Percentiles rank a stretch among this genome's conserved stretches.
Conservation (phyloP, 352 stramenopile species). For the Pythium aristosporum region DNA sequence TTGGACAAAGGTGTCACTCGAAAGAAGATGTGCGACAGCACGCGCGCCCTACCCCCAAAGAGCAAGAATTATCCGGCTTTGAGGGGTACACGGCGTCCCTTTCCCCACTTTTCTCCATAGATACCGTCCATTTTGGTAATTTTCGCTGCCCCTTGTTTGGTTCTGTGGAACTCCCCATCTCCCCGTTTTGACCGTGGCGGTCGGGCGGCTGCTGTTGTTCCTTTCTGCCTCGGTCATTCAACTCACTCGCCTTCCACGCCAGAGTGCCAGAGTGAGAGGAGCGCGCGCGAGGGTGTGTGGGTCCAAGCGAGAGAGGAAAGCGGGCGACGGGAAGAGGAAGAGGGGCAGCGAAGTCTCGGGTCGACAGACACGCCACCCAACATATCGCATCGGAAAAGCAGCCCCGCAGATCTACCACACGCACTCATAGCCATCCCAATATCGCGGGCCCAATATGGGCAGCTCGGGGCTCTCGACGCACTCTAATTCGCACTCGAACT, state of each 20-base stretch:
- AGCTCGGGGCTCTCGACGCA: slow-evolving; percentile 33
- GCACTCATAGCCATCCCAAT: too few species aligned
- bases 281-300: background rate
- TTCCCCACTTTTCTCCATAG: background rate
- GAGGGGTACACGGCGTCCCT: slow-evolving; percentile 1
- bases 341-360: background rate
- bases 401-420: too few species aligned
- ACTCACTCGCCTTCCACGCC: slow-evolving; percentile 14
- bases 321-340: background rate
- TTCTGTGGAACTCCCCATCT: slow-evolving; percentile 1
- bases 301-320: background rate
- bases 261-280: slow-evolving; percentile 1
- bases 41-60: slow-evolving; percentile 15
- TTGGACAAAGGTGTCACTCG: background rate
- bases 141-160: background rate
- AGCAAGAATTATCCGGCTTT: slow-evolving; percentile 22
- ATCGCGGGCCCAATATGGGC: slow-evolving; percentile 19
- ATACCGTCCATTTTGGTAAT: background rate
- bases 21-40: slow-evolving; percentile 22
- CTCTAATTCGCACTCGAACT: slow-evolving; percentile 46
- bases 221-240: slow-evolving; percentile 18
- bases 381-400: too few species aligned
- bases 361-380: background rate
- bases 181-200: background rate
- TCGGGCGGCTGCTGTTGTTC: slow-evolving; percentile 3